Base-by-base conservation (phyloP, 768 basidiomycete species). In the Leccinum disarticulatum region DNA sequence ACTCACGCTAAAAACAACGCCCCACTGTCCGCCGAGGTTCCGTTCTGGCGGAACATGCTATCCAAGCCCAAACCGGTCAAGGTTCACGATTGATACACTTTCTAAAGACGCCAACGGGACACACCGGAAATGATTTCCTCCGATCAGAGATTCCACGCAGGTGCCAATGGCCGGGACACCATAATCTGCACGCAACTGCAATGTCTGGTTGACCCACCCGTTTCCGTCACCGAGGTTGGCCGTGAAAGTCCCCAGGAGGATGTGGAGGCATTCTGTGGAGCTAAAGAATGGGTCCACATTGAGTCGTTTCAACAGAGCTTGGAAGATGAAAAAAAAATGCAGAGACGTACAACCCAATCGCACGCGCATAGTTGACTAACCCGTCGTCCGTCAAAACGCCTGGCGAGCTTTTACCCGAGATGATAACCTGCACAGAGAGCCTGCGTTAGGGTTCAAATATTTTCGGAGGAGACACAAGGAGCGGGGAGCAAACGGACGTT, bases 331-430 rank as follows among this genome's bases (percentile, higher is more conserved):
- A n/a, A 33, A 13, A 2, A 8, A 17, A 22, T 3, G n/a, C 31
- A 11, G 14, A 25, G 28, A 73, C 81, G 61, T 64, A 88, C 87
- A 87, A 87, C 15, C 85, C 86, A 55, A 88, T 81, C 4, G 86
- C 81, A 35, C 71, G 77, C 0, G 85, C 87, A 66, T 78, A 88
- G 64, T 86, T 87, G 49, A 84, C 47, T 52, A 87, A 67, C 0
- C 87, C 87, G 28, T 71, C 62, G 56, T 84, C 78, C 0, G 81
- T 85, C 54, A 88, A 78, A 15, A 88, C 83, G 0, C 22, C 74
- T 0, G 82, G 73, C 8, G 85, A 86, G 65, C 87, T 88, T 46
- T 79, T 64, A 0, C 82, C 86, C 2, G 88, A 90, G 56, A 90
- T 80, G 62, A 90, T 87, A 50, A 89, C 78, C 80, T 81, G 47